Base-by-base conservation (phyloP, 2,329 filamentous ascomycete genomes). In the Tolypocladium capitatum region DNA sequence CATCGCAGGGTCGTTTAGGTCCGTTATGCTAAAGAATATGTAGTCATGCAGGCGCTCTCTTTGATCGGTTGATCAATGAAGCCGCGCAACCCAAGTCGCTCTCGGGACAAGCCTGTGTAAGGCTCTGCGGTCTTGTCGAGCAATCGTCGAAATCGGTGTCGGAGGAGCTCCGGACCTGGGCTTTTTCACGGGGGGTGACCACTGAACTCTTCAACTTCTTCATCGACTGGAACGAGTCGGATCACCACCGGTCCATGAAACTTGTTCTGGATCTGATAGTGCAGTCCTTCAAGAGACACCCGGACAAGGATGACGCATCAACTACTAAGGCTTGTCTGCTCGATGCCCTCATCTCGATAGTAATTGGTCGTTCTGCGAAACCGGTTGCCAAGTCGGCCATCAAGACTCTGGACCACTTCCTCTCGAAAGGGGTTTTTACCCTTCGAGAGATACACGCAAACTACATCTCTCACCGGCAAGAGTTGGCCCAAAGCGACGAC, bases 371-470 rank as follows among this genome's bases (percentile, higher is more conserved):
- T 50, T 78, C 78, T 32, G 71, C 79, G 16, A 80, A 77, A 52
- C 75, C 80, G 10, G 70, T 82, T 46, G 79, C 81, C 36, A 87
- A 87, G 60, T 83, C 83, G 33, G 78, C 81, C 7, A 74, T 88
- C 51, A 81, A 82, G 57, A 76, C 76, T 16, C 66, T 87, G 34
- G 80, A 84, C 43, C 74, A 81, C 56, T 75, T 88, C 48, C 59
- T 88, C 4, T 67, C 71, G 43, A 87, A 84, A 60, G 66, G 69
- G 2, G 68, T 81, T 13, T 63, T 84, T 27, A 67, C 66, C 55
- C 56, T 74, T 48, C 58, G 67, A 48, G 66, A 76, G 49, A 61
- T 79, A 31, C 60, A 65, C 11, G 55, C 57, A 16, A 68, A 63
- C 24, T 79, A 77, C 53, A 54, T 64, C 9, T 53, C 60, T n/a